Evolutionary conservation across 805 yeast species (phyloP), one percentile per base, ranked within the genome.

Genomic region (Spathaspora girioi): DNA sequence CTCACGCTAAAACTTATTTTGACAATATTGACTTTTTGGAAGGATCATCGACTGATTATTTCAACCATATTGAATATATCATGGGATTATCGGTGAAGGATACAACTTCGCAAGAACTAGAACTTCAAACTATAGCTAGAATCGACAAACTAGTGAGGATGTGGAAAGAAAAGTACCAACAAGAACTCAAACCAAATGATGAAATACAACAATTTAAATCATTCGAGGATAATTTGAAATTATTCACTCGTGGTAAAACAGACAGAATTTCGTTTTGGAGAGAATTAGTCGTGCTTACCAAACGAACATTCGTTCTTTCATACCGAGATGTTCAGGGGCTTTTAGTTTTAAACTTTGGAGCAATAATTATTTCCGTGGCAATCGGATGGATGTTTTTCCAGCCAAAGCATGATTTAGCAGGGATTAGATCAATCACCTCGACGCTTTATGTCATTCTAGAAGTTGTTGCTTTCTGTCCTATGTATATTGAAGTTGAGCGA

Each of bases 361-460:
- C 77, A 0, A 48, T 79, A 0, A 56, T 84, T 5, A 67, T 87
- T 54, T 86, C 90, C 0, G 61, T 82, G 1, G 68, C 83, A n/a
- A 68, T 79, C 42, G 96, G 96, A 0, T 87, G 94, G 91, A 77
- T 89, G 42, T 89, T 84, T 60, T 85, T 68, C 62, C 79, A 79
- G 56, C 91, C 91, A 2, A 80, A 77, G 17, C 75, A 77, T 2
- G 72, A 80, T 11, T 56, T 83, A 35, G 76, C 83, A 1, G 96
- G 96, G 5, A 76, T 87, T 18, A 68, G 96, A 54, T 77, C 96
- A 2, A 62, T 63, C 19, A 73, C 75, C 1, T 73, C 77, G 1
- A 38, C 58, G 14, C 57, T 73, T 18, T 74, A 73, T 55, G 70
- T 69, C 6, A 57, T 70, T 58, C 48, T 74, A 42, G 78, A 74